A percentile compares a stretch with the other conserved stretches of the same genome.
phyloP scores from a whole-genome alignment of 495 filamentous ascomycete genomes.

The Daldinia grandis region DNA sequence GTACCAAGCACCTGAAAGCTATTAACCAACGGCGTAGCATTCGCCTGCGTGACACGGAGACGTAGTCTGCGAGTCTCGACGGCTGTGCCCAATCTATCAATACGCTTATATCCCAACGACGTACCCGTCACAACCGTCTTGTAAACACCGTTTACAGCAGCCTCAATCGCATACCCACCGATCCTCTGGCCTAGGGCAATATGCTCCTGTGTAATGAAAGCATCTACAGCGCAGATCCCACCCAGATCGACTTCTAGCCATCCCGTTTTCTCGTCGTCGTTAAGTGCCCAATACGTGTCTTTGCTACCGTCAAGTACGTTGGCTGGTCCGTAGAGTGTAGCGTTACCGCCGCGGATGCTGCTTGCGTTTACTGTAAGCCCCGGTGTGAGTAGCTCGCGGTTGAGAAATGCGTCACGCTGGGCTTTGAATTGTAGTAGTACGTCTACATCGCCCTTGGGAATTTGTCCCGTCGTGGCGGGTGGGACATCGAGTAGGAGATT shows the following conservation, averaged over 20 bases:
- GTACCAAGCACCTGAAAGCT: slow-evolving; percentile 40
- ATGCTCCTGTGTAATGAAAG: slow-evolving; percentile 42
- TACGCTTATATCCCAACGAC: slow-evolving; percentile 43
- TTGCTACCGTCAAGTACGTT: slow-evolving; percentile 35
- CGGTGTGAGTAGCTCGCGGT: slow-evolving; percentile 24
- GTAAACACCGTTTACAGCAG: slow-evolving; percentile 25
- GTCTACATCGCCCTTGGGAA: slow-evolving; percentile 34
- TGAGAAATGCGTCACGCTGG: slow-evolving; percentile 36
- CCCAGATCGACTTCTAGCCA: slow-evolving; percentile 38
- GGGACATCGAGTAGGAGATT: slow-evolving; percentile 44
- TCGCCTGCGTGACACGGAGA: slow-evolving; percentile 39
- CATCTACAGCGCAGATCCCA: slow-evolving; percentile 24
- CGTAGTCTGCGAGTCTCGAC: slow-evolving; percentile 33
- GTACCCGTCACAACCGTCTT: slow-evolving; percentile 39
- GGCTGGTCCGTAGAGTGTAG: slow-evolving; percentile 30
- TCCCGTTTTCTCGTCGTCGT: slow-evolving; percentile 32
- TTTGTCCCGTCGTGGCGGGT: slow-evolving; percentile 39
- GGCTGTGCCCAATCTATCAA: slow-evolving; percentile 20
- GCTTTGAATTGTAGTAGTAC: slow-evolving; percentile 32
- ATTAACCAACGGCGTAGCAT: slow-evolving; percentile 37
- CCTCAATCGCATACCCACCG: slow-evolving; percentile 39
- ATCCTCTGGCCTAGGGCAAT: slow-evolving; percentile 43
- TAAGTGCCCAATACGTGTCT: slow-evolving; percentile 38
- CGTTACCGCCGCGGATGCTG: slow-evolving; percentile 32
- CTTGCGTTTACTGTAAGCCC: slow-evolving; percentile 31